phyloP scores from a whole-genome alignment of 495 filamentous ascomycete species.

The Pyronema omphalodes region DNA sequence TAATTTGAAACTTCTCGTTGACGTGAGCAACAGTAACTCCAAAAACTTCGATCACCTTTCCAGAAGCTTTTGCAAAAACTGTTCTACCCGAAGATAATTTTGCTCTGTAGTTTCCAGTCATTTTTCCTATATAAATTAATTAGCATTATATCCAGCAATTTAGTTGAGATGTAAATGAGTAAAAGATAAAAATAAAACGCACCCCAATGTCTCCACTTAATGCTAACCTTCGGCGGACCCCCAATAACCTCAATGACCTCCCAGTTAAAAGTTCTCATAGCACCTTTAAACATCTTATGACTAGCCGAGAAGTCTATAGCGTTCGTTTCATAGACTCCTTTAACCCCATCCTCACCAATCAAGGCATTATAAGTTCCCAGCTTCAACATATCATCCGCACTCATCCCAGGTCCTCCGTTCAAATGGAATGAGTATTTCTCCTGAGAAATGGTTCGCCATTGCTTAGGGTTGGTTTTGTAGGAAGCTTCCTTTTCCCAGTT shows the following conservation, averaged over 20 bases:
- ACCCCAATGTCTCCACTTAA: conserved; percentile 50
- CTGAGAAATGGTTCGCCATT: conserved; percentile 45
- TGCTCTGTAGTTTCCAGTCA: conserved; percentile 1
- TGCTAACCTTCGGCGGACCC: conserved; percentile 39
- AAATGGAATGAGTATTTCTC: conserved; percentile 40
- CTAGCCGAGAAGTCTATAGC: conserved; percentile 38
- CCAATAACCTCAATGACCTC: conserved; percentile 48
- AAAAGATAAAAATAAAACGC: not conserved
- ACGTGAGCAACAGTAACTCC: conserved; percentile 41
- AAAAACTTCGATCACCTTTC: conserved; percentile 27
- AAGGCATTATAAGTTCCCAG: conserved; percentile 53
- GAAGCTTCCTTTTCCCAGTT: conserved; percentile 56
- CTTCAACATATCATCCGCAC: conserved; percentile 44
- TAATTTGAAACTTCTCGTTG: conserved; percentile 37
- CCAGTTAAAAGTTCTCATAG: conserved; percentile 55
- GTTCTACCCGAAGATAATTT: conserved; percentile 31
- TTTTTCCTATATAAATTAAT: not conserved
- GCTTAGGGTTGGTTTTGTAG: conserved; percentile 39
- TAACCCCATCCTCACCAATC: conserved; percentile 40
- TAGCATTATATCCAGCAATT: not conserved
- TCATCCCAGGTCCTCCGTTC: conserved; percentile 37
- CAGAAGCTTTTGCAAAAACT: conserved; percentile 32
- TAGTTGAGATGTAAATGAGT: no score
- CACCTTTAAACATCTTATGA: conserved; percentile 50
- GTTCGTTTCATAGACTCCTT: conserved; percentile 42